These are phyloP conservation scores for Wickerhamiella musiphila DNA, from an alignment of 805 yeast genomes.

Conservation along the genomic window DNA sequence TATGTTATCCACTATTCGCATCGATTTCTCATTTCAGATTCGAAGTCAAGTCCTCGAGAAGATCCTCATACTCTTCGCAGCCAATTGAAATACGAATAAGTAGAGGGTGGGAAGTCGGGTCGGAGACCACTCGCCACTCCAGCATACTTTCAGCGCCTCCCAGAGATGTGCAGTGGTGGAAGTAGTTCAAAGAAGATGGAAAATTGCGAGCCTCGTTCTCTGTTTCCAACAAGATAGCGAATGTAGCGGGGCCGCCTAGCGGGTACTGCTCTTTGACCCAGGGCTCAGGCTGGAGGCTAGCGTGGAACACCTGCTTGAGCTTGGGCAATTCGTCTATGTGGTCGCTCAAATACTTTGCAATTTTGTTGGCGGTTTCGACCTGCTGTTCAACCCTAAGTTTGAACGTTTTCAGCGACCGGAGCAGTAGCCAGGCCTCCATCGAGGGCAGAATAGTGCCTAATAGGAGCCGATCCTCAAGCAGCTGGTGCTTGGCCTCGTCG, in stretches of 20 bases:
- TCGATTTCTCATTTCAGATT: constrained; percentile 36
- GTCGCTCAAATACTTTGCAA: constrained; percentile 42
- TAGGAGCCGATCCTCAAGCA: constrained; percentile 45
- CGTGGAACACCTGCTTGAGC: constrained; percentile 42
- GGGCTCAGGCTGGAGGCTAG: constrained; percentile 57
- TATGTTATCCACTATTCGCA: no score
- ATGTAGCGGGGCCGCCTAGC: constrained; percentile 51
- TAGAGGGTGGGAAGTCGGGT: constrained; percentile 35
- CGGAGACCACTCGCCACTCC: constrained; percentile 78
- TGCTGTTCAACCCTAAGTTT: constrained; percentile 57
- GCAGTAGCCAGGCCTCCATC: constrained; percentile 53
- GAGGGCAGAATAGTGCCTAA: constrained; percentile 70
- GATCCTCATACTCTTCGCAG: constrained; percentile 56
- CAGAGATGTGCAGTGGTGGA: constrained; percentile 81
- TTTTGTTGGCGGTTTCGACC: constrained; percentile 37
- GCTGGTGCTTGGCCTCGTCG: constrained; percentile 37
- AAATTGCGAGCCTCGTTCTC: constrained; percentile 20
- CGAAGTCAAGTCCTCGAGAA: constrained; percentile 53
- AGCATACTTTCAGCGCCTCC: constrained; percentile 86
- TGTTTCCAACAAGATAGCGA: constrained; percentile 45
- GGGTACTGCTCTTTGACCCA: constrained; percentile 50
- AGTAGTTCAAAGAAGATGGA: constrained; percentile 48
- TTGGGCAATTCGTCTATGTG: constrained; percentile 32
- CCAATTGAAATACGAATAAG: constrained; percentile 68
- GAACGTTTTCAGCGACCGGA: constrained; percentile 68